phyloP scores from a whole-genome alignment of 768 basidiomycete species.

The Russula ochroleuca region DNA sequence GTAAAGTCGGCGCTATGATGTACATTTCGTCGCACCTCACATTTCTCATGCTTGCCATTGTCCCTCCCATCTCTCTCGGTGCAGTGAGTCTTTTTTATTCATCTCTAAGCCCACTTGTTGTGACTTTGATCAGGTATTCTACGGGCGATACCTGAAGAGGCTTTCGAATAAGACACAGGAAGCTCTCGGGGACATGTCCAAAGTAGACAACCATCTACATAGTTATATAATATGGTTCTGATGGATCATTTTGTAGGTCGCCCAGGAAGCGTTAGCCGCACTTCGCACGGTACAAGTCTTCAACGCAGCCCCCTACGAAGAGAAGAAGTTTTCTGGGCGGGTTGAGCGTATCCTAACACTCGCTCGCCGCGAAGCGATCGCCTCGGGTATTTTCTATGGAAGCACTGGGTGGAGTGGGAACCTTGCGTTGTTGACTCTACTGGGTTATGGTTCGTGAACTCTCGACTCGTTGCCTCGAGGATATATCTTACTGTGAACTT shows the following conservation, averaged over 20 bases:
- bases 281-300: slow-evolving; percentile 88
- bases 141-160: slow-evolving; percentile 90
- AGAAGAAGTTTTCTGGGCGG: slow-evolving; percentile 64
- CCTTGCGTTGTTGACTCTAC: slow-evolving; percentile 77
- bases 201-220: slow-evolving; percentile 31
- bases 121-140: slow-evolving; percentile 65
- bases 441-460: slow-evolving; percentile 74
- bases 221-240: background rate
- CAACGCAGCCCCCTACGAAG: slow-evolving; percentile 78
- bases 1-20: slow-evolving; percentile 87
- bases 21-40: slow-evolving; percentile 88
- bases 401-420: slow-evolving; percentile 92
- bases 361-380: slow-evolving; percentile 82
- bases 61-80: slow-evolving; percentile 82
- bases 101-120: slow-evolving; percentile 16
- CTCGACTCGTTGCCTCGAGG: background rate
- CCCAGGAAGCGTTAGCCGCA: slow-evolving; percentile 85
- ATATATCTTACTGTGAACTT: background rate
- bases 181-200: slow-evolving; percentile 94
- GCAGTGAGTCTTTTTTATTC: slow-evolving; percentile 48
- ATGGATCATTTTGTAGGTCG: slow-evolving; percentile 48
- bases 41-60: slow-evolving; percentile 86
- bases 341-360: slow-evolving; percentile 65
- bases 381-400: slow-evolving; percentile 91
- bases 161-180: slow-evolving; percentile 91